Conservation (phyloP, 768 basidiomycete species). For the Boletus speciosus region DNA sequence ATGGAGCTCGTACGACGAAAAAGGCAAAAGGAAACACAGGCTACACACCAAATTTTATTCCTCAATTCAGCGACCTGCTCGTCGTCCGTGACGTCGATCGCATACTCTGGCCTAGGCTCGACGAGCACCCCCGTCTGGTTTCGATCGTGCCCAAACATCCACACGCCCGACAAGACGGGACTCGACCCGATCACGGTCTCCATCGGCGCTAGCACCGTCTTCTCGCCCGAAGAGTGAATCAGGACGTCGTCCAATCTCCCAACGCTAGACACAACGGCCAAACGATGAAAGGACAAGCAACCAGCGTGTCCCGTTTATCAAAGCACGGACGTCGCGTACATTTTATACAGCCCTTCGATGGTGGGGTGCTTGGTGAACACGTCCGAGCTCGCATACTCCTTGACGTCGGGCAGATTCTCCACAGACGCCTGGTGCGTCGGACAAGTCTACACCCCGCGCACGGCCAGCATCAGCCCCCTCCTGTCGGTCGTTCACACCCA, state of each 20-base stretch:
- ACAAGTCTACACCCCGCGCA: constrained; percentile 17
- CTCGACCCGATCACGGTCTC: constrained; percentile 25
- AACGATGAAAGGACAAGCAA: too few species aligned
- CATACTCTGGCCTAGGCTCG: constrained; percentile 31
- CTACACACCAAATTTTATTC: constrained; percentile 38
- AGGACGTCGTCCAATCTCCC: constrained; percentile 38
- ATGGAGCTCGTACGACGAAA: not conserved
- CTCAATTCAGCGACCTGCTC: constrained; percentile 29
- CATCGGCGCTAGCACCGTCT: constrained; percentile 35
- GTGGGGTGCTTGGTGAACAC: constrained; percentile 44
- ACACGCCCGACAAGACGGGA: constrained; percentile 27
- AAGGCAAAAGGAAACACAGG: not conserved
- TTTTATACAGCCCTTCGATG: constrained; percentile 39
- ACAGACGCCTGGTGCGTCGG: constrained; percentile 28
- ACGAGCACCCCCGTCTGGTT: constrained; percentile 30
- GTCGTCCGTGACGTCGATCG: constrained; percentile 32
- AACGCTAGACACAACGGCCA: constrained; percentile 24
- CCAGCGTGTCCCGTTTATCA: not conserved
- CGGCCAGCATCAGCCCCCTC: not conserved
- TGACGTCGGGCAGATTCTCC: constrained; percentile 35
- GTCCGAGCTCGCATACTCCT: constrained; percentile 45
- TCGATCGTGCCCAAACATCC: constrained; percentile 41
- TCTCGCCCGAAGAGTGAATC: constrained; percentile 32
- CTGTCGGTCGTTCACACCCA: not conserved
- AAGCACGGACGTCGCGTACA: constrained; percentile 25